These are phyloP conservation scores for Cryoendolithus antarcticus DNA, from an alignment of 2,329 filamentous ascomycete genomes.

Conservation along the genomic window DNA sequence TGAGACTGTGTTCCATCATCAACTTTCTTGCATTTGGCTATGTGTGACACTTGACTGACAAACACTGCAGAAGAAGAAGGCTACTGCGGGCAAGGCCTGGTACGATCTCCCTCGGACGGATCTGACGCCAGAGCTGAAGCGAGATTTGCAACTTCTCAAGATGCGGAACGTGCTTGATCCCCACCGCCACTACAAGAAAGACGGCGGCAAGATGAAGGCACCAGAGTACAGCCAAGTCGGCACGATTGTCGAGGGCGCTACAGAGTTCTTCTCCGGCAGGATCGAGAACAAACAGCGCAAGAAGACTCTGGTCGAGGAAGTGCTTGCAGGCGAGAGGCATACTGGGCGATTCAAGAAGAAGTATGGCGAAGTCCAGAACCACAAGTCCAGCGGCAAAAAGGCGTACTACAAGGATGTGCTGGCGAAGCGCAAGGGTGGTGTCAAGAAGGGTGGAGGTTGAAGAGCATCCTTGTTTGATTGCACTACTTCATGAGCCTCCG, in stretches of 20 bases:
- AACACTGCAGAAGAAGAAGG: constrained; percentile 40
- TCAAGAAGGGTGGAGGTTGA: constrained; percentile 21
- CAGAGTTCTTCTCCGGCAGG: constrained; percentile 72
- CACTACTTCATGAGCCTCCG: no score
- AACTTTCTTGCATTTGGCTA: no score
- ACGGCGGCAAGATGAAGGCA: constrained; percentile 53
- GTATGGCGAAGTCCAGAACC: constrained; percentile 70
- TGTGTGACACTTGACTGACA: no score
- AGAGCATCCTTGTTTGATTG: no score
- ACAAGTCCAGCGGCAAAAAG: constrained; percentile 81
- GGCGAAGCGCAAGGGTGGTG: constrained; percentile 36
- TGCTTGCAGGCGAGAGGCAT: constrained; percentile 54
- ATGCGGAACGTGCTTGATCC: constrained; percentile 84
- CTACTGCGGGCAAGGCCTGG: constrained; percentile 70
- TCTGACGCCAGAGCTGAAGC: constrained; percentile 71
- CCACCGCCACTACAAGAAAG: constrained; percentile 85
- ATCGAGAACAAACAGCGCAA: constrained; percentile 81
- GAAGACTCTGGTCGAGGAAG: constrained; percentile 73
- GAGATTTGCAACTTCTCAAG: constrained; percentile 77
- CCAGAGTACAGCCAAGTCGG: constrained; percentile 84
- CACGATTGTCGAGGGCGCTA: constrained; percentile 75
- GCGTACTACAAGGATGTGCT: constrained; percentile 74
- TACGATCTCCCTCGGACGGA: constrained; percentile 77
- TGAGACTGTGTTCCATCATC: constrained; percentile 36
- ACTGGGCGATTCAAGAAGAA: constrained; percentile 71